Conservation (phyloP, 495 filamentous ascomycete species). For the Podospora pseudoanserina region DNA sequence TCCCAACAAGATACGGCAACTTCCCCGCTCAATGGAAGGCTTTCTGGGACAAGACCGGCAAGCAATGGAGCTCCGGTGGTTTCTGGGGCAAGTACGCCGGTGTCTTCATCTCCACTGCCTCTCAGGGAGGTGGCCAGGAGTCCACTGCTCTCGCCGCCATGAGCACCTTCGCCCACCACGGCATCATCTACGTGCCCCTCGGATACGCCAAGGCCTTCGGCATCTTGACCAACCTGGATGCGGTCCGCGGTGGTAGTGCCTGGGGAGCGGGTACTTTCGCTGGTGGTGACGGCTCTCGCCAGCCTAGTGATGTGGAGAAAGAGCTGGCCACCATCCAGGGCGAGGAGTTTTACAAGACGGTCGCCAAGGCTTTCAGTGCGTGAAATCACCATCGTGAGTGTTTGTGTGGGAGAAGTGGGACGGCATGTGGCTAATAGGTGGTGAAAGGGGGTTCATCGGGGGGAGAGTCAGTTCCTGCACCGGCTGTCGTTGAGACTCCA, state of each 20-base stretch:
- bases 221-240: conserved; percentile 61
- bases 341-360: conserved; percentile 76
- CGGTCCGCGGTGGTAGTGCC: conserved; percentile 79
- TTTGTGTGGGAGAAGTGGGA: conserved; percentile 49
- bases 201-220: conserved; percentile 82
- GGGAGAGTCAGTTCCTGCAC: neutral
- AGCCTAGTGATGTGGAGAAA: conserved; percentile 71
- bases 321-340: conserved; percentile 77
- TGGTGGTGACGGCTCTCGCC: conserved; percentile 72
- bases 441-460: conserved; percentile 14
- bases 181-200: conserved; percentile 90
- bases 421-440: conserved; percentile 24
- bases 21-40: conserved; percentile 95
- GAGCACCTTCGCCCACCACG: conserved; percentile 89
- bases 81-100: conserved; percentile 91
- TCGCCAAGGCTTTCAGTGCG: conserved; percentile 66
- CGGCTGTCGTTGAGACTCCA: neutral
- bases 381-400: conserved; percentile 58
- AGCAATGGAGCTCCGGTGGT: conserved; percentile 66
- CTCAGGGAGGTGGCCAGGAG: conserved; percentile 88
- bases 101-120: conserved; percentile 81
- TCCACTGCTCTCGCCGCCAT: conserved; percentile 76
- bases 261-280: conserved; percentile 97
- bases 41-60: conserved; percentile 81
- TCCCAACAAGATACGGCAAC: conserved; percentile 98